Evolutionary conservation across 2,329 filamentous ascomycete species (phyloP), one percentile per base, ranked within the genome.

Genomic region (Colletotrichum kahawae): DNA sequence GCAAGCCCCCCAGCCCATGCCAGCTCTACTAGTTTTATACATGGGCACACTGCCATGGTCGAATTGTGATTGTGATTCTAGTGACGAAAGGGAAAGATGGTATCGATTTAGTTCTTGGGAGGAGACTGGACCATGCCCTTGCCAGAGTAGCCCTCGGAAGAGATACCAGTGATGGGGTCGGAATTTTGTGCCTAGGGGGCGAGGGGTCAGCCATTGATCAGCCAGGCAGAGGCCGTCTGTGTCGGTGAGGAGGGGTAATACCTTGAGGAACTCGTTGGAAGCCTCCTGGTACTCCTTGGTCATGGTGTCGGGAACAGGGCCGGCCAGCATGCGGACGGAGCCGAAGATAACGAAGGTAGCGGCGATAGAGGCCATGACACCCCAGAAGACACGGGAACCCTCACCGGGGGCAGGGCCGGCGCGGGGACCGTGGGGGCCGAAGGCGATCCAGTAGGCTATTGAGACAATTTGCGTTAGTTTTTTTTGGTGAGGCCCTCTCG

Each of bases 371-470:
- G 93, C 85, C 76, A 89, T 83, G 74, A 95, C 93, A 86, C 95
- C 94, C 83, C 92, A 88, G 82, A 94, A 90, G 80, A 98, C 90
- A 85, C 93, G 96, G 87, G 92, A 91, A 86, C 90, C 90, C 90
- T 98, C 96, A 82, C 95, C 96, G 79, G 97, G 94, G 77, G 96
- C 95, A 79, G 94, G 86, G 77, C 90, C 88, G 80, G 96, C 93
- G 81, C 97, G 96, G 81, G 97, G 97, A 74, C 97, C 97, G 87
- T 99, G 97, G 83, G 96, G 93, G 79, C 97, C 97, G 84, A 99
- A 99, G 79, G 97, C 96, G 83, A 99, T 98, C 93, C 95, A 99
- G 92, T 98, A 99, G 79, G 97, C 97, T 99, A 74, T 79, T 82
- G 79, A 83, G 81, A 82, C 79, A 81, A 77, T 80, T 83, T 83